Conservation (phyloP, 305 asterid genomes). For the Andrographis paniculata region DNA sequence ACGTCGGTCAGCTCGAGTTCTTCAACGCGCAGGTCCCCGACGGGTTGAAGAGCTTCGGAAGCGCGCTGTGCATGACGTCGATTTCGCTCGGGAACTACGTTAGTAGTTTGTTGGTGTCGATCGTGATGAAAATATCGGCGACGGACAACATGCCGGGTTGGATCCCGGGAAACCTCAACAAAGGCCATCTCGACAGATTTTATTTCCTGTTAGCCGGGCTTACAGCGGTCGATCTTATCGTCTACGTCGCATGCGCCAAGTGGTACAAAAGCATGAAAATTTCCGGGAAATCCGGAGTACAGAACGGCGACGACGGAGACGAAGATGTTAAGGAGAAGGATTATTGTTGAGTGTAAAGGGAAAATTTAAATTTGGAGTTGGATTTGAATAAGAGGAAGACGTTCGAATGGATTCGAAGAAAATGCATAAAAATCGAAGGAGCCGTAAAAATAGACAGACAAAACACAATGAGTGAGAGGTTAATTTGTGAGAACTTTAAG, state of each 20-base stretch:
- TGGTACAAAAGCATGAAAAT: constrained; percentile 65
- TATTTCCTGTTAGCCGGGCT: constrained; percentile 72
- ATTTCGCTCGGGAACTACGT: constrained; percentile 52
- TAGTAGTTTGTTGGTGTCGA: constrained; percentile 39
- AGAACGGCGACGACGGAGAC: constrained; percentile 7
- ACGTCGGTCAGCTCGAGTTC: constrained; percentile 48
- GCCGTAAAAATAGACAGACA: no score
- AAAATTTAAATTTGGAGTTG: no score
- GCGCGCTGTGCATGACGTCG: constrained; percentile 53
- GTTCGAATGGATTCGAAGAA: no score
- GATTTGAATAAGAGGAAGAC: no score
- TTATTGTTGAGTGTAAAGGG: no score
- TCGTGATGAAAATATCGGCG: constrained; percentile 46
- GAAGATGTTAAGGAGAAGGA: not conserved
- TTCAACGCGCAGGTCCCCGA: constrained; percentile 50
- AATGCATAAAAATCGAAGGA: no score
- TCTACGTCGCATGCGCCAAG: constrained; percentile 53
- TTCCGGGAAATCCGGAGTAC: constrained; percentile 33
- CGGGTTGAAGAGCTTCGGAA: constrained; percentile 52
- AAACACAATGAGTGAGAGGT: no score
- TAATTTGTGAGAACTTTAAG: no score
- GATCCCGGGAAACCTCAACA: constrained; percentile 56
- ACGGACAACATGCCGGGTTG: constrained; percentile 45
- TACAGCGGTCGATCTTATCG: constrained; percentile 49
- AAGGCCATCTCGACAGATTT: constrained; percentile 68